Evolutionary conservation across 139 green algal species (phyloP).

Genomic region (Limnomonas spitsbergensis): DNA sequence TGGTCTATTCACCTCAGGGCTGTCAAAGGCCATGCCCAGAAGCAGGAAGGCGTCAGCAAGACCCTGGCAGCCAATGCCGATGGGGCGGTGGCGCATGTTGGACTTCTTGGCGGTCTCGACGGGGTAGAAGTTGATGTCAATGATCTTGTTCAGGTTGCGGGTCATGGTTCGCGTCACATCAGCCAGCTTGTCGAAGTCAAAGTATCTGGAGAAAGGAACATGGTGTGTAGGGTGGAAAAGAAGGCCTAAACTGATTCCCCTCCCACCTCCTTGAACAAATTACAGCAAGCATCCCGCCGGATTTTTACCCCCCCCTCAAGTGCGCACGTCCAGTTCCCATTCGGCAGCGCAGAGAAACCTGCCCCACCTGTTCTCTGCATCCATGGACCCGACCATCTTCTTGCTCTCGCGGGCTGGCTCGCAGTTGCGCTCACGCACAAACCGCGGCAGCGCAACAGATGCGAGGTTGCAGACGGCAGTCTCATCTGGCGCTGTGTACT

Average conservation of each 20-base stretch:
- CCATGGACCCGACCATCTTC: constrained; percentile 84
- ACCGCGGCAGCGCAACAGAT: constrained; percentile 90
- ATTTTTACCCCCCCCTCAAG: too few relatives aligned
- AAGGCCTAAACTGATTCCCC: background rate
- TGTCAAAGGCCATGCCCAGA: constrained; percentile 96
- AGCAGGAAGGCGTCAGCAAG: constrained; percentile 98
- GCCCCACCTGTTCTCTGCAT: constrained; percentile 57
- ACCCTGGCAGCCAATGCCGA: constrained; percentile 94
- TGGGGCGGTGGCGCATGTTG: constrained; percentile 96
- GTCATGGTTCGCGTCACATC: constrained; percentile 68
- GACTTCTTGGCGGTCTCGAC: constrained; percentile 67
- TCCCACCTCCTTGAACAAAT: too few relatives aligned
- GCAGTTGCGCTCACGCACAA: constrained; percentile 52
- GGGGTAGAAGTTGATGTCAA: constrained; percentile 99
- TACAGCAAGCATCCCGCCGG: too few relatives aligned
- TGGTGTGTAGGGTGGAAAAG: background rate
- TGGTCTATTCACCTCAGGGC: constrained; percentile 53
- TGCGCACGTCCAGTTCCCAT: too few relatives aligned
- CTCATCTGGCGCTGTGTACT: constrained; percentile 93
- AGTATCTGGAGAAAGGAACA: constrained; percentile 51
- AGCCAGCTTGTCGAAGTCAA: constrained; percentile 84
- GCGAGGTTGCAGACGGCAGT: constrained; percentile 99
- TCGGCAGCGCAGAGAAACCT: too few relatives aligned
- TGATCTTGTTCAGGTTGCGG: constrained; percentile 97
- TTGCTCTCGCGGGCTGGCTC: constrained; percentile 47